Percentiles rank a stretch among this genome's conserved stretches.
These are phyloP conservation scores for Cyberlindnera mycetangii DNA, from an alignment of 805 yeast genomes.

Conservation along the genomic window DNA sequence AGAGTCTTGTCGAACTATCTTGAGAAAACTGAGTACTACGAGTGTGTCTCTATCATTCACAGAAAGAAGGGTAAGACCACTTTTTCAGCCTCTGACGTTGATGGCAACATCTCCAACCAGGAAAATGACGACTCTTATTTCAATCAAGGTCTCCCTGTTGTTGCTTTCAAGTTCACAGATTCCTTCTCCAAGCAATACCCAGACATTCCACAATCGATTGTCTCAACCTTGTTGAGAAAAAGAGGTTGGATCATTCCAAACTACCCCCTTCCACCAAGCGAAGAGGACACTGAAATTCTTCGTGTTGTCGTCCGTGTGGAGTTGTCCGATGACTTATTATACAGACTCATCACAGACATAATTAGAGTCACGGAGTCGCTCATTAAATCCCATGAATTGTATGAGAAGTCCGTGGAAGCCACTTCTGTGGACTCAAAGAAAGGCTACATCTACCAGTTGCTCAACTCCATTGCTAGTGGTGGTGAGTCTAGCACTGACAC, in stretches of 20 bases:
- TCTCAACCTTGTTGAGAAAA: slow-evolving; percentile 69
- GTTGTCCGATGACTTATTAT: slow-evolving; percentile 58
- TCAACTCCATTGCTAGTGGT: slow-evolving; percentile 53
- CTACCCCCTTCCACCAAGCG: slow-evolving; percentile 70
- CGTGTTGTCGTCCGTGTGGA: slow-evolving; percentile 81
- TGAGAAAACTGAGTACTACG: slow-evolving; percentile 64
- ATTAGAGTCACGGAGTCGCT: slow-evolving; percentile 51
- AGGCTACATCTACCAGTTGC: slow-evolving; percentile 42
- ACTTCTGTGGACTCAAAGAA: slow-evolving; percentile 24
- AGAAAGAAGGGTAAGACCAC: slow-evolving; percentile 43
- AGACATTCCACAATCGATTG: slow-evolving; percentile 75
- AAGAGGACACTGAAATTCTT: slow-evolving; percentile 62
- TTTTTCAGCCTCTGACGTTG: slow-evolving; percentile 18
- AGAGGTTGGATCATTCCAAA: slow-evolving; percentile 89
- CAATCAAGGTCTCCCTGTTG: slow-evolving; percentile 84
- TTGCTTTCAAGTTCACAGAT: slow-evolving; percentile 73
- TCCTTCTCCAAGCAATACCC: slow-evolving; percentile 60
- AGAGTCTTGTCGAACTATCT: slow-evolving; percentile 58
- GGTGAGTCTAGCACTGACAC: slow-evolving; percentile 41
- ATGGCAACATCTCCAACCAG: slow-evolving; percentile 29
- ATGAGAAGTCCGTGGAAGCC: slow-evolving; percentile 14
- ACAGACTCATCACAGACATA: slow-evolving; percentile 61
- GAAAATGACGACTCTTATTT: slow-evolving; percentile 42
- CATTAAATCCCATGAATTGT: slow-evolving; percentile 41
- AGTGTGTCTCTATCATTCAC: slow-evolving; percentile 76